phyloP scores from a whole-genome alignment of 2,329 filamentous ascomycete species.

The Sarocladium brachiariae region DNA sequence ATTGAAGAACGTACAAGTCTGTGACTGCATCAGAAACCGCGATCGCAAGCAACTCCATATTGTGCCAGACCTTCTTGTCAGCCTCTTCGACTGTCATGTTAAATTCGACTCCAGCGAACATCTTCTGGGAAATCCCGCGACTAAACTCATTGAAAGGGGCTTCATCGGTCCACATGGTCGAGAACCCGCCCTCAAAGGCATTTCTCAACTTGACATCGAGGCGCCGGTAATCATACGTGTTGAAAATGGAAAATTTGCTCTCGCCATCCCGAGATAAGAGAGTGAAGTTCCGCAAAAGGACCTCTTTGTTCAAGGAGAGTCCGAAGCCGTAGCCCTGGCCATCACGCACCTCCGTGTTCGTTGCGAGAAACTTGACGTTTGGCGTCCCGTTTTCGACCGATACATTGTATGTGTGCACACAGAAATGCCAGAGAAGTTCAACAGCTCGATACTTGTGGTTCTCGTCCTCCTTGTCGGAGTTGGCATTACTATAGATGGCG shows the following conservation, averaged over 20 bases:
- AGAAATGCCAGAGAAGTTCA: constrained; percentile 13
- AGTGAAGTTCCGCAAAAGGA: not conserved
- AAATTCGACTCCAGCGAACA: constrained; percentile 1
- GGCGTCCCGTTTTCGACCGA: constrained; percentile 2
- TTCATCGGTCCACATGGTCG: not conserved
- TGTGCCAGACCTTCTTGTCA: constrained; percentile 9
- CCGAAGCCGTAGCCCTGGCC: constrained; percentile 2
- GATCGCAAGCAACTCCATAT: not conserved
- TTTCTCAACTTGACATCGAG: not conserved
- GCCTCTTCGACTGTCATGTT: not conserved
- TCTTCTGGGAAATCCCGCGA: not conserved
- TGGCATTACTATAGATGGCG: constrained; percentile 7
- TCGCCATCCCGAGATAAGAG: not conserved
- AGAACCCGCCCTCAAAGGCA: constrained; percentile 1
- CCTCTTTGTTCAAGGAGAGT: not conserved
- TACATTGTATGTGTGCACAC: constrained; percentile 14
- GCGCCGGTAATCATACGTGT: not conserved
- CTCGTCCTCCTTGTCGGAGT: not conserved
- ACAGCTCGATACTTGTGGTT: constrained; percentile 9
- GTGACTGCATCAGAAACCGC: constrained; percentile 10
- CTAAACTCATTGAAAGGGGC: constrained; percentile 4
- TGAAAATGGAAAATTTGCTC: not conserved
- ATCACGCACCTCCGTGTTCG: not conserved
- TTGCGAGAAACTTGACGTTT: not conserved
- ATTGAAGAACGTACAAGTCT: constrained; percentile 6